A percentile compares a stretch with the other conserved stretches of the same genome.
Evolutionary conservation across 208 protist genomes (phyloP).

Genomic region (Polymyxa betae): DNA sequence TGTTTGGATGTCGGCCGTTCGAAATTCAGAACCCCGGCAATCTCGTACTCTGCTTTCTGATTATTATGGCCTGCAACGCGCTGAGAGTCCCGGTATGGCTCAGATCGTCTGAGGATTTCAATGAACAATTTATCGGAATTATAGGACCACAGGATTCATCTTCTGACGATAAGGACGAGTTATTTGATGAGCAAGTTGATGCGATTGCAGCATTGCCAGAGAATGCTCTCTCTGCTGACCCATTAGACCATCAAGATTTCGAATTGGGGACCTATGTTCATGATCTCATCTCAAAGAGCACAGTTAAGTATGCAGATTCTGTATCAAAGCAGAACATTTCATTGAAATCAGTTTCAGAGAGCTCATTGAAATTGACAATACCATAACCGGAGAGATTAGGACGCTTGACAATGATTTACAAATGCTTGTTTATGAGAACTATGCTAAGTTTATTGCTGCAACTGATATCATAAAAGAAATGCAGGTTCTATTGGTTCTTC

Average conservation of each 20-base stretch:
- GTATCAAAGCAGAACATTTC: neutral
- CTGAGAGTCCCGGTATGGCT: neutral
- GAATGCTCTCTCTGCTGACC: neutral
- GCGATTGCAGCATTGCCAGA: neutral
- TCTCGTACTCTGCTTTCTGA: neutral
- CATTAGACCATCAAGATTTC: slow-evolving; percentile 10
- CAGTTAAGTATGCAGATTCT: slow-evolving; percentile 34
- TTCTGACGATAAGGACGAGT: neutral
- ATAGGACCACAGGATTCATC: neutral
- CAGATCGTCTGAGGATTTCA: no score
- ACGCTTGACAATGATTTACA: slow-evolving; percentile 90
- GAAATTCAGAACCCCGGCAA: neutral
- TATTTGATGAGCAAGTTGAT: slow-evolving; percentile 1
- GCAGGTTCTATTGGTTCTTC: slow-evolving; percentile 65
- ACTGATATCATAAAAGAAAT: slow-evolving; percentile 90
- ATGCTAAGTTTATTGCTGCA: slow-evolving; percentile 96
- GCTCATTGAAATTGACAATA: neutral
- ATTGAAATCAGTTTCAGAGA: neutral
- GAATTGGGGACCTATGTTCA: neutral
- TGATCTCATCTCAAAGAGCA: neutral
- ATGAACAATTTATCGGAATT: no score
- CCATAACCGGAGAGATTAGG: slow-evolving; percentile 72
- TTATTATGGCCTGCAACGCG: neutral
- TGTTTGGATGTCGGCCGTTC: neutral
- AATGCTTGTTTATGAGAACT: slow-evolving; percentile 98